Conservation (phyloP, 2,329 filamentous ascomycete species). For the Cytospora leucostoma region DNA sequence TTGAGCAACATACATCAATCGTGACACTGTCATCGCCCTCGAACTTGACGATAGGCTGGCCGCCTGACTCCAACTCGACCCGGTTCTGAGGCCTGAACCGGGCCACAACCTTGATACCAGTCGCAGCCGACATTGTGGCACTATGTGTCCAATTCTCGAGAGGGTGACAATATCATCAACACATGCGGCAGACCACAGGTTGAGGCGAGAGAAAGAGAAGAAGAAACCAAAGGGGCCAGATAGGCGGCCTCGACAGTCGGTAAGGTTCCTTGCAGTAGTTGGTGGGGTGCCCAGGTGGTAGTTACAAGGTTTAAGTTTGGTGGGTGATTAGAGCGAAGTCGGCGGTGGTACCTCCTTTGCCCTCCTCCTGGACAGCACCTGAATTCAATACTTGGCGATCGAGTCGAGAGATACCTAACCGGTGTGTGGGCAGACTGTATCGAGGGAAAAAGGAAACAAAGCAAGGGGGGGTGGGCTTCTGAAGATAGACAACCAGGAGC, state of each 20-base stretch:
- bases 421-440: background rate
- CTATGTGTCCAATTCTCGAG: slow-evolving; percentile 33
- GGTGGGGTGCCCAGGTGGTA: slow-evolving; percentile 1
- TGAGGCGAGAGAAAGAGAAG: slow-evolving; percentile 6
- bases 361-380: slow-evolving; percentile 1
- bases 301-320: slow-evolving; percentile 13
- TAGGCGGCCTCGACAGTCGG: slow-evolving; percentile 23
- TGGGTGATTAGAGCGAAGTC: slow-evolving; percentile 19
- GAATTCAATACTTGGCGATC: background rate
- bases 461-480: background rate
- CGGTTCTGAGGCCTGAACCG: slow-evolving; percentile 97
- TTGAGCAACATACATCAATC: slow-evolving; percentile 68
- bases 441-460: background rate
- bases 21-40: slow-evolving; percentile 85
- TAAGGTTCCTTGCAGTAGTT: slow-evolving; percentile 14
- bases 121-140: slow-evolving; percentile 58
- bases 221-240: slow-evolving; percentile 21
- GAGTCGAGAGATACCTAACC: background rate
- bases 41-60: slow-evolving; percentile 89
- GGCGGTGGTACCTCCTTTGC: background rate
- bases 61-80: slow-evolving; percentile 84
- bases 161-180: slow-evolving; percentile 33
- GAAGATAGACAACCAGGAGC: background rate
- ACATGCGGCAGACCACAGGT: slow-evolving; percentile 23
- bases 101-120: slow-evolving; percentile 86